Conservation (phyloP, 306 rosid genomes). For the Vigna radiata region DNA sequence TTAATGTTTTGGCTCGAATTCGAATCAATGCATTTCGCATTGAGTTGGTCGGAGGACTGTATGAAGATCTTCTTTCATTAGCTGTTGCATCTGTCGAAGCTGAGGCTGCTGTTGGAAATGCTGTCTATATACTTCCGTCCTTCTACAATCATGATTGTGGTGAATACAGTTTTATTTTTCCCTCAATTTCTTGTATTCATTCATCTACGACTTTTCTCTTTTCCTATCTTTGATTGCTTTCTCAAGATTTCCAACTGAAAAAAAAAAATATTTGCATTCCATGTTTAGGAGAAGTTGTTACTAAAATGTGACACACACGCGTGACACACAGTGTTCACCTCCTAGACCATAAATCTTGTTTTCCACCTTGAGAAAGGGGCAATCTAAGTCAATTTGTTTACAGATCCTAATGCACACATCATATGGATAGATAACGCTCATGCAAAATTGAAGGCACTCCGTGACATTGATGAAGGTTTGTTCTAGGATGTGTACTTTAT, state of each 20-base stretch:
- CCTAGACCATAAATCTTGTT: neutral
- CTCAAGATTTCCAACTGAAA: slow-evolving; percentile 20
- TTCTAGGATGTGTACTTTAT: slow-evolving; percentile 7
- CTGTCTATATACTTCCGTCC: slow-evolving; percentile 88
- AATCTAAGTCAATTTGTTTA: slow-evolving; percentile 32
- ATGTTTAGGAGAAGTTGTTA: slow-evolving; percentile 15
- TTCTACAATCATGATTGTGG: slow-evolving; percentile 98
- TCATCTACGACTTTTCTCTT: neutral
- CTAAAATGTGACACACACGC: neutral
- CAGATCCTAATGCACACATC: slow-evolving; percentile 96
- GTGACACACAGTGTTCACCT: neutral
- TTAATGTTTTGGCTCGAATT: slow-evolving; percentile 72
- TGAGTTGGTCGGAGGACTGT: slow-evolving; percentile 67
- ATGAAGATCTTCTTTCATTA: slow-evolving; percentile 77
- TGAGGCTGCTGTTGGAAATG: slow-evolving; percentile 86
- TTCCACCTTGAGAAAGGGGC: slow-evolving; percentile 31
- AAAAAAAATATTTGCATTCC: slow-evolving; percentile 9
- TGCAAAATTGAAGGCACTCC: slow-evolving; percentile 81
- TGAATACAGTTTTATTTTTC: slow-evolving; percentile 43
- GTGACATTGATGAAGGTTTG: slow-evolving; percentile 76
- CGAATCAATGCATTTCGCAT: slow-evolving; percentile 89
- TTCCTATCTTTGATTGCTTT: slow-evolving; percentile 7
- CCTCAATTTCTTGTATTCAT: slow-evolving; percentile 12
- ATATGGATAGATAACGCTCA: slow-evolving; percentile 81
- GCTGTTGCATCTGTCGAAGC: slow-evolving; percentile 80